A percentile compares a stretch with the other conserved stretches of the same genome.
Conservation (phyloP, 2,329 filamentous ascomycete genomes). For the Colletotrichum aenigma region DNA sequence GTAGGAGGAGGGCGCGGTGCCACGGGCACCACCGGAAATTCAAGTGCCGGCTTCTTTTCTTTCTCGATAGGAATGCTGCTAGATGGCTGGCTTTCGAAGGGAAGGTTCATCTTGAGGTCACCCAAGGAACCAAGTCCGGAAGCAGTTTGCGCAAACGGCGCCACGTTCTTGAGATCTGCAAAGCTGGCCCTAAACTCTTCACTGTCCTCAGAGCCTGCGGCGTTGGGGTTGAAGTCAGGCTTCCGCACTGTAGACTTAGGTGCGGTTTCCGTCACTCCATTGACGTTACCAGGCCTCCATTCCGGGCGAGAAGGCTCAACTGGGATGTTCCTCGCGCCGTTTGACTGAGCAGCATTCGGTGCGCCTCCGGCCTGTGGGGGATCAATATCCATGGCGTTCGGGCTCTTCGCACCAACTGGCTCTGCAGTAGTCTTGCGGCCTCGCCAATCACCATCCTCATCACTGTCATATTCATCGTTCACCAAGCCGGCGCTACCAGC, state of each 20-base stretch:
- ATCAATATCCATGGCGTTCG: constrained; percentile 71
- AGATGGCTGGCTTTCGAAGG: constrained; percentile 59
- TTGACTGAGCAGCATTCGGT: constrained; percentile 23
- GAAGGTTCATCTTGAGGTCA: constrained; percentile 61
- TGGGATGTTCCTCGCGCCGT: constrained; percentile 54
- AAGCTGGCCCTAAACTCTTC: constrained; percentile 61
- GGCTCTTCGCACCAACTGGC: constrained; percentile 43
- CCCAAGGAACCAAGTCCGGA: constrained; percentile 57
- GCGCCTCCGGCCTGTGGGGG: constrained; percentile 41
- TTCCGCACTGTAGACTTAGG: constrained; percentile 23
- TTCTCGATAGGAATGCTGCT: constrained; percentile 39
- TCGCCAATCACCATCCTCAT: constrained; percentile 41
- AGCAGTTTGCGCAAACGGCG: constrained; percentile 53
- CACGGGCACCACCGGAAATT: constrained; percentile 52
- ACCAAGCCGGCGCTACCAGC: constrained; percentile 49
- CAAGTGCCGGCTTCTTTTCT: constrained; percentile 39
- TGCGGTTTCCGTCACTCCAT: constrained; percentile 19
- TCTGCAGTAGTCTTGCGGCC: constrained; percentile 36
- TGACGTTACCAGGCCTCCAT: constrained; percentile 57
- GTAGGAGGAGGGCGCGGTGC: constrained; percentile 53
- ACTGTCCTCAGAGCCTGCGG: constrained; percentile 58
- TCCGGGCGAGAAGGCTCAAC: constrained; percentile 64
- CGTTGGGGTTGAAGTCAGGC: constrained; percentile 34
- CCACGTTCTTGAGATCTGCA: constrained; percentile 59
- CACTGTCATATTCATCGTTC: constrained; percentile 50